Conservation (phyloP, 2,329 filamentous ascomycete genomes). For the Cercospora zeina region DNA sequence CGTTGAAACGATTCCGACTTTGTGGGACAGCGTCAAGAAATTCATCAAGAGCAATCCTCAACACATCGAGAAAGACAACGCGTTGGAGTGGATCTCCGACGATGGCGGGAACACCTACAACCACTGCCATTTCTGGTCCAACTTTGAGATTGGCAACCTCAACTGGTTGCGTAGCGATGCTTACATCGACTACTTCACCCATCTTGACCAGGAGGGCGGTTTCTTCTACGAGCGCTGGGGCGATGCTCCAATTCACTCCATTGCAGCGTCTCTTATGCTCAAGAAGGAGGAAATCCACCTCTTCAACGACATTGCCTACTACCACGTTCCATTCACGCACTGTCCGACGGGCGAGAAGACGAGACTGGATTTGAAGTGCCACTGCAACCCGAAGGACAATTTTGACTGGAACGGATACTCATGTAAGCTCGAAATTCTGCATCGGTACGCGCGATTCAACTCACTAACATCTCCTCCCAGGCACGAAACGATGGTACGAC, state of each 20-base stretch:
- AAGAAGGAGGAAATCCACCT: constrained; percentile 96
- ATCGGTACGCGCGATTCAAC: not conserved
- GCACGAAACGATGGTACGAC: constrained; percentile 83
- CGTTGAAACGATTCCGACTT: constrained; percentile 88
- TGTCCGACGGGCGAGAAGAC: constrained; percentile 89
- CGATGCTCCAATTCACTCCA: constrained; percentile 97
- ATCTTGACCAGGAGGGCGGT: constrained; percentile 84
- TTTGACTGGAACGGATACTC: constrained; percentile 99
- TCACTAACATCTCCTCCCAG: constrained; percentile 46
- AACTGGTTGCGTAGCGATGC: constrained; percentile 88
- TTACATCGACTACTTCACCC: constrained; percentile 88
- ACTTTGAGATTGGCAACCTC: constrained; percentile 94
- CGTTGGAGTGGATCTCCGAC: constrained; percentile 87
- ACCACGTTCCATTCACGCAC: constrained; percentile 96
- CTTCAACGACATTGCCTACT: constrained; percentile 98
- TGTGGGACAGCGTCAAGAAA: constrained; percentile 94
- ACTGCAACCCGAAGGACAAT: constrained; percentile 94
- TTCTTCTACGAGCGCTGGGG: constrained; percentile 99
- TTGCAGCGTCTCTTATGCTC: constrained; percentile 81
- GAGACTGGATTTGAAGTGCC: constrained; percentile 81
- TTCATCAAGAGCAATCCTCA: constrained; percentile 90
- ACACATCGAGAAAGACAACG: constrained; percentile 80
- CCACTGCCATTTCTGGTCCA: constrained; percentile 99
- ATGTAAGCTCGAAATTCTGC: constrained; percentile 60
- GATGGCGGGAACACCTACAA: constrained; percentile 92